Base-by-base conservation (phyloP, 805 yeast genomes). In the Zygosaccharomyces lentus region DNA sequence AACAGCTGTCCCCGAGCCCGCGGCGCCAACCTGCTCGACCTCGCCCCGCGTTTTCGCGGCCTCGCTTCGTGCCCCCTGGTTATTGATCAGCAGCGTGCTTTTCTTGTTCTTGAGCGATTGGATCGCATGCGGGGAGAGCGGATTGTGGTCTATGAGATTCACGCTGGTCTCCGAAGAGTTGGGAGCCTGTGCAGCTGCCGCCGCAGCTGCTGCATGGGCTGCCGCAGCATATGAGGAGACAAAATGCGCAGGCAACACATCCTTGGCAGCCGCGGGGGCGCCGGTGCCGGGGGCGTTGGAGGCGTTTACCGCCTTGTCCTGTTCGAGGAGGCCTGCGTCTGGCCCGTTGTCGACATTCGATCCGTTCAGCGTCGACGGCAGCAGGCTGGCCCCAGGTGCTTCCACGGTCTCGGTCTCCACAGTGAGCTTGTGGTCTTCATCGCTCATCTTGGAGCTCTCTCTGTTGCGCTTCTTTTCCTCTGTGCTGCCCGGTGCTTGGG, bases 391-490 rank as follows among this genome's bases (percentile, higher is more conserved):
- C 2, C 46, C 52, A 2, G 71, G 62, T 1, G 81, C 74, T 32
- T 79, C 74, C 13, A 80, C 82, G 0, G 82, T 78, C 55, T 80
- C 85, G 0, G 82, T 77, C 53, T 80, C 85, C 25, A 80, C 85
- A 24, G 76, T 75, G 71, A 77, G 72, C 17, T 66, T 59, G 40
- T 66, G 64, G 19, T 58, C 54, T 45, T 58, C 64, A 35, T 56
- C 60, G 19, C 48, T 49, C 55, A 50, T 54, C 50, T 37, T 37
- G 10, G 24, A 12, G 37, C 8, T 34, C 21, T 24, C 24, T 7
- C n/a, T 34, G 13, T 21, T 34, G 16, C 15, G 10, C 23, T 35
- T 35, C 38, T 15, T 37, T 15, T 36, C 29, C 17, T 30, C 29
- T 37, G 31, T 12, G 7, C 29, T 26, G 29, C 10, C n/a, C 29